phyloP scores from a whole-genome alignment of 192 early-diverging fungal species.

The Piromyces sp. region DNA sequence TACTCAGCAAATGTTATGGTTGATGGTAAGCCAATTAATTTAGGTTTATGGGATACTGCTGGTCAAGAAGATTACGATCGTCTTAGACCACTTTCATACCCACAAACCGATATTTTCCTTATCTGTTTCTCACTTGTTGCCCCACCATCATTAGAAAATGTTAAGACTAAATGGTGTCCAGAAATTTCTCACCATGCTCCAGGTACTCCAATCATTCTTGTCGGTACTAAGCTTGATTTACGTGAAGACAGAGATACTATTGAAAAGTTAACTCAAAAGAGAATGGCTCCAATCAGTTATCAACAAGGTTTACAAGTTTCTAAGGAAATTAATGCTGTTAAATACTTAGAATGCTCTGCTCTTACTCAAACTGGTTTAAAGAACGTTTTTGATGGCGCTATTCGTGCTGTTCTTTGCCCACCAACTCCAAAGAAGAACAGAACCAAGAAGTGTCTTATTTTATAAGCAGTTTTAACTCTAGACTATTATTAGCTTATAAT shows the following conservation, averaged over 20 bases:
- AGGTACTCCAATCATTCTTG: slow-evolving; percentile 76
- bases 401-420: slow-evolving; percentile 68
- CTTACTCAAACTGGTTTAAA: slow-evolving; percentile 94
- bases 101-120: slow-evolving; percentile 95
- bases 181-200: slow-evolving; percentile 92
- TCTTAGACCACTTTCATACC: slow-evolving; percentile 89
- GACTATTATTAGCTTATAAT: not conserved
- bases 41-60: slow-evolving; percentile 96
- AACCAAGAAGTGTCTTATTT: not conserved
- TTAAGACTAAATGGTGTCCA: slow-evolving; percentile 93
- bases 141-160: slow-evolving; percentile 93
- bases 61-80: slow-evolving; percentile 97
- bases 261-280: slow-evolving; percentile 69
- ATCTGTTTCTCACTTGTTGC: slow-evolving; percentile 94
- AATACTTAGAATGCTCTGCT: slow-evolving; percentile 93
- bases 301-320: slow-evolving; percentile 72
- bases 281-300: slow-evolving; percentile 73
- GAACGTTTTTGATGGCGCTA: slow-evolving; percentile 97
- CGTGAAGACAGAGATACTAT: slow-evolving; percentile 85
- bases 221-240: slow-evolving; percentile 94
- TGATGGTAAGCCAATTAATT: slow-evolving; percentile 93
- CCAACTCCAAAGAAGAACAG: not conserved
- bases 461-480: not conserved
- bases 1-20: slow-evolving; percentile 99
- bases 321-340: slow-evolving; percentile 76